Base-by-base conservation (phyloP, 148 eudicot genomes). In the Vaccinium vitisidaea region DNA sequence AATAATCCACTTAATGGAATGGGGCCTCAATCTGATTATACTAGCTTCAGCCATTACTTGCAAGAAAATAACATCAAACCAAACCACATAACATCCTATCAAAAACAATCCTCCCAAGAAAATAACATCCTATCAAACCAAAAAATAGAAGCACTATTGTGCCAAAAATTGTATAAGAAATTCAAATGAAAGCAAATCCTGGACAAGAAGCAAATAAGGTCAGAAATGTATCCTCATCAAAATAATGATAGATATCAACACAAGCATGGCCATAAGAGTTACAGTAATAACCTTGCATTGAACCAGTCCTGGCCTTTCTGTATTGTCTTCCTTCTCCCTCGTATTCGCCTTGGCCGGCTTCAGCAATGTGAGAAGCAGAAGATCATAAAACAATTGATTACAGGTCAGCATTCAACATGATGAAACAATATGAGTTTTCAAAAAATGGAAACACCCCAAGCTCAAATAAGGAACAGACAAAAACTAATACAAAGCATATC, bases 231-330 rank as follows among this genome's bases (percentile, higher is more conserved):
- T 78, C 71, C 76, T 25, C 27, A 8, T 15, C 83, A 63, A 71
- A 78, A 16, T 39, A 65, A 39, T 23, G 14, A 67, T 27, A 30
- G 48, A 8, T 12, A 63, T 63, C 8, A 30, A n/a, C 9, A 39
- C 4, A 30, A 30, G 4, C 6, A 53, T 61, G 25, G 71, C 52
- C 9, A 67, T 10, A 32, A 58, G 5, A 82, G 10, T 50, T 55
- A 65, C 16, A 53, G n/a, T 27, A 70, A 70, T 12, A 79, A 91
- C 92, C 91, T 92, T 94, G 94, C 97, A 92, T 70, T 90, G 89
- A 88, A 75, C 77, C 70, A 89, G 91, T 82, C 84, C 89, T 36
- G 83, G 84, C 80, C 86, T 91, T 43, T 87, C 92, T 32, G 84
- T 7, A 56, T 84, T 84, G 75, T 89, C 93, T 86, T 87, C 94